Percentiles rank a stretch among this genome's conserved stretches.
phyloP scores from a whole-genome alignment of 495 filamentous ascomycete species.

The Aspergillus affinis region DNA sequence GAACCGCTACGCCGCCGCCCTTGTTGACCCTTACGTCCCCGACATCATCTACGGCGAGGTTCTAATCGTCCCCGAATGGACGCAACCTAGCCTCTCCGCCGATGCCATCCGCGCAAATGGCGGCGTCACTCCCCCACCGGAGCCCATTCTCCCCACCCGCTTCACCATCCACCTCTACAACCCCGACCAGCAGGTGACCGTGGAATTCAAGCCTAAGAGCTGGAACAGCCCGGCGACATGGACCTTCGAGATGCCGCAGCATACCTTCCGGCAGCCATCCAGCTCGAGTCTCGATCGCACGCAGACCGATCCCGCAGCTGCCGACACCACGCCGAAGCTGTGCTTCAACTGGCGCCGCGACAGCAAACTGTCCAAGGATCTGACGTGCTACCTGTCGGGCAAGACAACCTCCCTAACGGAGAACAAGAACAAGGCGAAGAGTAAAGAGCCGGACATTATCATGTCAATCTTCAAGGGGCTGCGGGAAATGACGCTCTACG shows the following conservation, averaged over 20 bases:
- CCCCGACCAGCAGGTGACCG: slow-evolving; percentile 76
- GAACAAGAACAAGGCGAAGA: slow-evolving; percentile 66
- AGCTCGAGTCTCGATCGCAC: slow-evolving; percentile 73
- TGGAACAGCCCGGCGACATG: slow-evolving; percentile 80
- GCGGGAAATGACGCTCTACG: slow-evolving; percentile 79
- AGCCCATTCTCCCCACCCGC: slow-evolving; percentile 72
- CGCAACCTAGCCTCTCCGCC: slow-evolving; percentile 72
- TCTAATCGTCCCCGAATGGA: slow-evolving; percentile 79
- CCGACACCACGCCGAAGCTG: slow-evolving; percentile 73
- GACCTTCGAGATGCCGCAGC: slow-evolving; percentile 91
- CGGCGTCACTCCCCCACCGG: slow-evolving; percentile 64
- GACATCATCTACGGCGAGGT: slow-evolving; percentile 87
- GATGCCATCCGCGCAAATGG: slow-evolving; percentile 77
- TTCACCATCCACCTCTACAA: slow-evolving; percentile 91
- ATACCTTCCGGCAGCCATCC: slow-evolving; percentile 78
- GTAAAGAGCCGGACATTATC: slow-evolving; percentile 90
- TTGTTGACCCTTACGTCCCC: slow-evolving; percentile 79
- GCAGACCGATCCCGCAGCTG: slow-evolving; percentile 63
- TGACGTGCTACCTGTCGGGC: slow-evolving; percentile 78
- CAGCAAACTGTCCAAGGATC: slow-evolving; percentile 78
- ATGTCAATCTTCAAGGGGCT: slow-evolving; percentile 73
- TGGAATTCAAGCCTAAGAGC: slow-evolving; percentile 68
- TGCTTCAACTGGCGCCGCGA: slow-evolving; percentile 92
- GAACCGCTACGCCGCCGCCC: slow-evolving; percentile 82
- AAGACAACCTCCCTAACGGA: slow-evolving; percentile 63